These are phyloP conservation scores for Neonectria sp. DNA, from an alignment of 2,329 filamentous ascomycete genomes.

Conservation along the genomic window DNA sequence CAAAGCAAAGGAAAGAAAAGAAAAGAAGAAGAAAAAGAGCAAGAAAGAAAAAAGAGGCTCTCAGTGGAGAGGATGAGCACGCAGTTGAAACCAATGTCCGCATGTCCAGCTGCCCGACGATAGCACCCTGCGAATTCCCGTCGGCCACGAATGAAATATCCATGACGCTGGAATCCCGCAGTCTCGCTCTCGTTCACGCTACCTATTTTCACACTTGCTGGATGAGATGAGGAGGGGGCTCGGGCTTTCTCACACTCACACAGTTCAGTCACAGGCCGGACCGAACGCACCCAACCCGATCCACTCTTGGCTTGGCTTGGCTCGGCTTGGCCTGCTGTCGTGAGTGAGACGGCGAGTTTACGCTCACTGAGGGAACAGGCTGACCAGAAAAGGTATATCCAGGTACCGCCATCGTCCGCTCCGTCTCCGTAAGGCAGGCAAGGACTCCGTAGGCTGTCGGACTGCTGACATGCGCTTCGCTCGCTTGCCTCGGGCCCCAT, in stretches of 20 bases:
- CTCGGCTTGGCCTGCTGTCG: not conserved
- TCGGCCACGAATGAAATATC: not conserved
- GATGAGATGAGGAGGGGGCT: not conserved
- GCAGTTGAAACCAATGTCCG: not conserved
- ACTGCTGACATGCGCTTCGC: not conserved
- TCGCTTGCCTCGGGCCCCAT: not conserved
- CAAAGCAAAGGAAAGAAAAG: not conserved
- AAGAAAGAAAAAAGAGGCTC: not conserved
- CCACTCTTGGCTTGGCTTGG: slow-evolving; percentile 1
- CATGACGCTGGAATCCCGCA: not conserved
- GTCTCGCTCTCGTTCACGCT: not conserved
- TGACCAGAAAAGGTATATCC: slow-evolving; percentile 19
- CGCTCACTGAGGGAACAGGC: too few relatives aligned
- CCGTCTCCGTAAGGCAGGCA: not conserved
- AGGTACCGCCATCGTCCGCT: slow-evolving; percentile 14
- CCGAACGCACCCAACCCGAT: not conserved
- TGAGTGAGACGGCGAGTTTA: too few relatives aligned
- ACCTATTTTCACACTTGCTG: not conserved
- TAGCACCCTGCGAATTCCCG: not conserved
- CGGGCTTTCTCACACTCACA: not conserved
- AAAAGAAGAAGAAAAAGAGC: too few relatives aligned
- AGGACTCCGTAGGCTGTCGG: not conserved
- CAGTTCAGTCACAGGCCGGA: not conserved
- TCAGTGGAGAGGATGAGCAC: not conserved
- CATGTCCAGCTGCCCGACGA: not conserved